Percentiles rank a stretch among this genome's conserved stretches.
These are phyloP conservation scores for Hypoxylon sp. DNA, from an alignment of 2,329 filamentous ascomycete genomes.

Conservation along the genomic window DNA sequence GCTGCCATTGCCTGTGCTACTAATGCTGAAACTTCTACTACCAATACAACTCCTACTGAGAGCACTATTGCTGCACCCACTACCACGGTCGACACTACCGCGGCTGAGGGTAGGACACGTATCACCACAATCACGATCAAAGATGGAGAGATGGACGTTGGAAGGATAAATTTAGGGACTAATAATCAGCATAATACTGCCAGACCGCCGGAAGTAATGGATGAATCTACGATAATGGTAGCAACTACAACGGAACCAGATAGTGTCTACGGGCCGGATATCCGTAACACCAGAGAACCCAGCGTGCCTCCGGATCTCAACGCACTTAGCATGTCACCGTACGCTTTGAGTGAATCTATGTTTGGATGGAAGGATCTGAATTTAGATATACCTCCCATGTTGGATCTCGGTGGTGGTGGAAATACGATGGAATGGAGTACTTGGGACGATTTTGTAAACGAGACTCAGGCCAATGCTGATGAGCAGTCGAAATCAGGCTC, in stretches of 20 bases:
- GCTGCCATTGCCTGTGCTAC: slow-evolving; percentile 46
- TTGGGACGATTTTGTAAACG: slow-evolving; percentile 63
- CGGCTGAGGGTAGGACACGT: neutral
- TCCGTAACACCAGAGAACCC: slow-evolving; percentile 12
- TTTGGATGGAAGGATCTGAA: slow-evolving; percentile 46
- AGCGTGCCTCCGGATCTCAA: slow-evolving; percentile 28
- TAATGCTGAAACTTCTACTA: neutral
- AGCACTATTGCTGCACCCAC: neutral
- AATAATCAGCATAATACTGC: neutral
- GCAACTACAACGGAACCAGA: slow-evolving; percentile 17
- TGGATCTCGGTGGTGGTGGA: slow-evolving; percentile 37
- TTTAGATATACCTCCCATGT: slow-evolving; percentile 45
- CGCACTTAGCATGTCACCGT: slow-evolving; percentile 32
- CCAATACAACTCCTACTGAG: neutral
- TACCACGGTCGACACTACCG: neutral
- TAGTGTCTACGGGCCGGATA: slow-evolving; percentile 19
- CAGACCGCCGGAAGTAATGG: neutral
- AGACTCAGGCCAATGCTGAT: slow-evolving; percentile 57
- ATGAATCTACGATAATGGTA: neutral
- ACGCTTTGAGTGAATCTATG: slow-evolving; percentile 35
- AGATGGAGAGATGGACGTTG: slow-evolving; percentile 3
- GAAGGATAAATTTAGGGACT: slow-evolving; percentile 22
- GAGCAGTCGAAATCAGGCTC: slow-evolving; percentile 47
- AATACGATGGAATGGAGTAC: slow-evolving; percentile 56
- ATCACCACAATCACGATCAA: slow-evolving; percentile 3